Evolutionary conservation across 371 early-diverging fungal species (phyloP), one percentile per base, ranked within the genome.

Genomic region (Lichtheimia hyalospora): DNA sequence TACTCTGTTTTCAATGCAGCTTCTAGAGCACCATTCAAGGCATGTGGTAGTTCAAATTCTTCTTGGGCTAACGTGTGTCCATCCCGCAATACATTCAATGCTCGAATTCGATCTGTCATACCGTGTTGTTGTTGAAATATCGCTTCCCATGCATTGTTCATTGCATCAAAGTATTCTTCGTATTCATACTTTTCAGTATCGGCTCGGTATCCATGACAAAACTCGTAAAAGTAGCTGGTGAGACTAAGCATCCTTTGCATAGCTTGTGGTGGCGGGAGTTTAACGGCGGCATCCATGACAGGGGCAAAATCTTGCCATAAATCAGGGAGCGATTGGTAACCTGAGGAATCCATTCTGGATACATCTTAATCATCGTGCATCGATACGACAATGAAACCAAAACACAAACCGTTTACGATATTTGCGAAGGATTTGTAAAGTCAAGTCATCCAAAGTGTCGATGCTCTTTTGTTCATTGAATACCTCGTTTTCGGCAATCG

Each of bases 201-300:
- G 15, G 66, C 61, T 23, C 68, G 54, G 48, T 65, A 75, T 1
- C 63, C 72, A 13, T 63, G 63, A 53, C 72, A 75, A 46, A 61
- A 72, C 8, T 72, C 75, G 48, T 75, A 72, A 48, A 75, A 75
- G 28, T 71, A 67, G n/a, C 62, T 58, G 5, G 75, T 72, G 13
- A 66, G 57, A 21, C 54, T 60, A 13, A 75, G 50, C 14, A 75
- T 27, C 12, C 66, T 58, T 23, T 75, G 75, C 15, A 75, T 60
- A 10, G 67, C 61, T 40, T 62, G 58, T 10, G 58, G 15, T n/a
- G 64, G 44, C 23, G 53, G 52, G 7, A 73, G 52, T 23, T 65
- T 59, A 0, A 67, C 43, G 13, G 70, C 58, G 25, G 57, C 44
- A 5, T 67, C 25, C 44, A 73, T 58, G 5, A 70, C 43, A 6